Conservation (phyloP, 2,329 filamentous ascomycete genomes). For the Xylaria sp. region DNA sequence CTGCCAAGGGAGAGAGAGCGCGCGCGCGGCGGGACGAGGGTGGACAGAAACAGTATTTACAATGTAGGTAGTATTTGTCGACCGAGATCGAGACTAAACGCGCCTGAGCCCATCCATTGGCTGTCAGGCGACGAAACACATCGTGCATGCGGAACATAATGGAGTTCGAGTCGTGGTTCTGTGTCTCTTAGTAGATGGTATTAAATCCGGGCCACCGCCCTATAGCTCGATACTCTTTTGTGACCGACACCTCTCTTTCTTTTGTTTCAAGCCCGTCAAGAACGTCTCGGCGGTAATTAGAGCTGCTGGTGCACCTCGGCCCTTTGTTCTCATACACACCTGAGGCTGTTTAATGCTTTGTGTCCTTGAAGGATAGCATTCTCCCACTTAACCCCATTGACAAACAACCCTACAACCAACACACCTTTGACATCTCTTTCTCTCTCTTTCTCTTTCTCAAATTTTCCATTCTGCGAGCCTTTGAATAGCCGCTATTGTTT, state of each 20-base stretch:
- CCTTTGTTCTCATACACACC: slow-evolving; percentile 36
- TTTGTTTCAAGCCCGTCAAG: slow-evolving; percentile 33
- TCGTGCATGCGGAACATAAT: slow-evolving; percentile 44
- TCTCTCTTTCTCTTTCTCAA: too few relatives aligned
- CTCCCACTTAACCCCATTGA: slow-evolving; percentile 26
- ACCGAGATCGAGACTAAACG: slow-evolving; percentile 43
- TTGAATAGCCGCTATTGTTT: slow-evolving; percentile 35
- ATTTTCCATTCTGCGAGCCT: slow-evolving; percentile 12
- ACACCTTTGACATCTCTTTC: background rate
- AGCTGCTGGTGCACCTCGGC: slow-evolving; percentile 37
- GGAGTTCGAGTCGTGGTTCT: slow-evolving; percentile 16
- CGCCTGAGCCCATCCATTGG: slow-evolving; percentile 45
- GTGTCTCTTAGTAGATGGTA: slow-evolving; percentile 31
- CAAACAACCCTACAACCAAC: slow-evolving; percentile 7
- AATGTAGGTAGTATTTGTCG: slow-evolving; percentile 30
- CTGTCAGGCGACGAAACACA: slow-evolving; percentile 36
- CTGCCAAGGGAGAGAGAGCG: slow-evolving; percentile 30
- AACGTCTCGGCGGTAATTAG: slow-evolving; percentile 42
- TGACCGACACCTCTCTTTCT: slow-evolving; percentile 33
- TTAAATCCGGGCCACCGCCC: slow-evolving; percentile 34
- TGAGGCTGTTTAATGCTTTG: slow-evolving; percentile 20
- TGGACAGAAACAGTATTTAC: slow-evolving; percentile 17
- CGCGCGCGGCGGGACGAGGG: slow-evolving; percentile 10
- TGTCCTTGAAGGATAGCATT: slow-evolving; percentile 47
- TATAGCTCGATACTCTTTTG: slow-evolving; percentile 22